A percentile compares a stretch with the other conserved stretches of the same genome.
Conservation (phyloP, 2,329 filamentous ascomycete species). For the Westerdykella sp. region DNA sequence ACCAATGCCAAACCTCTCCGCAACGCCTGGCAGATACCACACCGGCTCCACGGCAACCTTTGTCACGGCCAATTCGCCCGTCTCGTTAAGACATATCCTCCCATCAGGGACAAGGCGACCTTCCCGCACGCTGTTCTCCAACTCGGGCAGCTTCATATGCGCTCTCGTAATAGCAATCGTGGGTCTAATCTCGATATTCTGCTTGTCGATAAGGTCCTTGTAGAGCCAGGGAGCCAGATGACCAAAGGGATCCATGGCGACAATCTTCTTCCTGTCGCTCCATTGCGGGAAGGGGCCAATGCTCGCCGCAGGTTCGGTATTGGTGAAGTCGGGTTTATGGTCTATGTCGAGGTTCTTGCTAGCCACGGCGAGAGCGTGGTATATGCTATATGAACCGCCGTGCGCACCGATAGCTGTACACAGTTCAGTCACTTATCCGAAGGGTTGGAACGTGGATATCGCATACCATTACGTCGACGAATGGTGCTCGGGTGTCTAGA, state of each 20-base stretch:
- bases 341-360: slow-evolving; percentile 81
- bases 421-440: slow-evolving; percentile 8
- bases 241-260: slow-evolving; percentile 93
- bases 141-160: slow-evolving; percentile 93
- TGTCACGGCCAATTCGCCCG: slow-evolving; percentile 84
- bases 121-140: slow-evolving; percentile 77
- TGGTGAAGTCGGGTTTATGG: slow-evolving; percentile 71
- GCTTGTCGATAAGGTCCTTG: slow-evolving; percentile 68
- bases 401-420: slow-evolving; percentile 57
- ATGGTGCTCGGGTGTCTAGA: slow-evolving; percentile 71
- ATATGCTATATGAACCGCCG: slow-evolving; percentile 92
- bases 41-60: slow-evolving; percentile 96
- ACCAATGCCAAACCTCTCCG: slow-evolving; percentile 88
- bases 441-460: neutral
- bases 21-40: slow-evolving; percentile 55
- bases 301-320: slow-evolving; percentile 85
- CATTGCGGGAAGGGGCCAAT: slow-evolving; percentile 88
- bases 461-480: slow-evolving; percentile 68
- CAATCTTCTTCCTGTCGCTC: slow-evolving; percentile 87
- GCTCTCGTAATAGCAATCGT: slow-evolving; percentile 89
- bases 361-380: slow-evolving; percentile 87
- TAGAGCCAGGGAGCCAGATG: slow-evolving; percentile 81
- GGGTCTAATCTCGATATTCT: slow-evolving; percentile 79
- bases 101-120: slow-evolving; percentile 76
- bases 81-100: slow-evolving; percentile 80